Evolutionary conservation across 768 basidiomycete species (phyloP).

Genomic region (Tricholoma furcatifolium): DNA sequence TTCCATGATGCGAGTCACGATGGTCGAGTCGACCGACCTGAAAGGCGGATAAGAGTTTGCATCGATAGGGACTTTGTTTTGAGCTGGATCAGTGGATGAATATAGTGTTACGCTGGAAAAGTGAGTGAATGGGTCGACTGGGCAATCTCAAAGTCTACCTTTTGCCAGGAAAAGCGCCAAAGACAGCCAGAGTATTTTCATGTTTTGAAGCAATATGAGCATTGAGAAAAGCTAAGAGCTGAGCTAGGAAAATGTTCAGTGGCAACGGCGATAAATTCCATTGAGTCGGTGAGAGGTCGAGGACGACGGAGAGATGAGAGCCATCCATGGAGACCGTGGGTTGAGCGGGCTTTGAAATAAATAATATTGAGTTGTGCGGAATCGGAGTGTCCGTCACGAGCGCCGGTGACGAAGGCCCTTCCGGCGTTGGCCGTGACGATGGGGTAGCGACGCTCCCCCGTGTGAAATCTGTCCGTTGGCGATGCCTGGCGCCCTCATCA

Average conservation of each 20-base stretch:
- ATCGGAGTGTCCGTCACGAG: slow-evolving; percentile 42
- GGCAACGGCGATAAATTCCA: slow-evolving; percentile 77
- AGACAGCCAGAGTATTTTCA: slow-evolving; percentile 92
- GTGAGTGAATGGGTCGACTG: slow-evolving; percentile 5
- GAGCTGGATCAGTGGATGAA: slow-evolving; percentile 54
- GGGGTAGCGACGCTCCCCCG: slow-evolving; percentile 53
- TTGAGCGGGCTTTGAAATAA: slow-evolving; percentile 10
- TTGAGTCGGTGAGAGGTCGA: slow-evolving; percentile 84
- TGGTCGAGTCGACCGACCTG: slow-evolving; percentile 66
- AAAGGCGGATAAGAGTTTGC: slow-evolving; percentile 87
- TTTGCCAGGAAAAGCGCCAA: slow-evolving; percentile 82
- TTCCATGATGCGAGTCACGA: slow-evolving; percentile 58
- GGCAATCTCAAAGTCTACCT: slow-evolving; percentile 47
- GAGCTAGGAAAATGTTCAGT: slow-evolving; percentile 74
- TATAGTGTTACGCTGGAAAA: slow-evolving; percentile 69
- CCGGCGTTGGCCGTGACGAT: slow-evolving; percentile 61
- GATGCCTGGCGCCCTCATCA: slow-evolving; percentile 51
- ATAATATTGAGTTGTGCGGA: slow-evolving; percentile 10
- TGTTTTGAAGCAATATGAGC: slow-evolving; percentile 88
- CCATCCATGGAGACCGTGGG: slow-evolving; percentile 15
- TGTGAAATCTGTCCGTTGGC: slow-evolving; percentile 56
- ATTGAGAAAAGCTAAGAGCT: slow-evolving; percentile 89
- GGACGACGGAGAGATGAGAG: slow-evolving; percentile 72
- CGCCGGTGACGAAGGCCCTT: slow-evolving; percentile 55
- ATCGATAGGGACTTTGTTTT: slow-evolving; percentile 47